Base-by-base conservation (phyloP, 768 basidiomycete genomes). In the Rhodotorula sphaerocarpa region DNA sequence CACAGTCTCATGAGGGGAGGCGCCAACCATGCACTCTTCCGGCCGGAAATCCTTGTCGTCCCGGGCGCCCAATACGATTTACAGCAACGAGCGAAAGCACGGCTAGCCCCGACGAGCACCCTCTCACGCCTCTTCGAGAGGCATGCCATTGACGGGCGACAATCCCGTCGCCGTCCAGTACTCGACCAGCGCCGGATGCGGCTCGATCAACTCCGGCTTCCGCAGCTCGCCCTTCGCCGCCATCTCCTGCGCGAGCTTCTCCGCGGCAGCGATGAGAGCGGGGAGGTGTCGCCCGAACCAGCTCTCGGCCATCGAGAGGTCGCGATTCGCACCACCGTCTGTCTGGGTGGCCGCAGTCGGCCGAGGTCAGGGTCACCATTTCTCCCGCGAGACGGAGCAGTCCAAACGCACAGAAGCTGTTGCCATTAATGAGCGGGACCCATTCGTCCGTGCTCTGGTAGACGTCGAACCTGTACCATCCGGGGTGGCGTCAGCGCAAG, bases 401-500 rank as follows among this genome's bases (percentile, higher is more conserved):
- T 2, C 20, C 9, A 3, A 21, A 25, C 55, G 44, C 33, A 55
- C 55, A 57, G 36, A 57, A 48, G 7, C 27, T 21, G 36, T 41
- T 46, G 36, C 41, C 30, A 15, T 57, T 36, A 36, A 23, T 25
- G 20, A 57, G 5, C 21, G 56, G 46, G 6, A 48, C 36, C 56
- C 56, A 57, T 3, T 48, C 30, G 6, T 27, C 56, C 27, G 47
- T 15, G 6, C 27, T 12, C 23, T 57, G 56, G 25, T 57, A 57
- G 46, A 57, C 45, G 34, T 48, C 56, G 36, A 41, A 57, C 28
- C 56, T 57, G 52, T n/a, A n/a, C n/a, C n/a, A n/a, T n/a, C n/a
- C n/a, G n/a, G n/a, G n/a, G n/a, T n/a, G n/a, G n/a, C n/a, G n/a
- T n/a, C n/a, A n/a, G n/a, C n/a, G n/a, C n/a, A n/a, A n/a, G n/a